Base-by-base conservation (phyloP, 2,329 filamentous ascomycete genomes). In the Trichoderma brevicompactum region DNA sequence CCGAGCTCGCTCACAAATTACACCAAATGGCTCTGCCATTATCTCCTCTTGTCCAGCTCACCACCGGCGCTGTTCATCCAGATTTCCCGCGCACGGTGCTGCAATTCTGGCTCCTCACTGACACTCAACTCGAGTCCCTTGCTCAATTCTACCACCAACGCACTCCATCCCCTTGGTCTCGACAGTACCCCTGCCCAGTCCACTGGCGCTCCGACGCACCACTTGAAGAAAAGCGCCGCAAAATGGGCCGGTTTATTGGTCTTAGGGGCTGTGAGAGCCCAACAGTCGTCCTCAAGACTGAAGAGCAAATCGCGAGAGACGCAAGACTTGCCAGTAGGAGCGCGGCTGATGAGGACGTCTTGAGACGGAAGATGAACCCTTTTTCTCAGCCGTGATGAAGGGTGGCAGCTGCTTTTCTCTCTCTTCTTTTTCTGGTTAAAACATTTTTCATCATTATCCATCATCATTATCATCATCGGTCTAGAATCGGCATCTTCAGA, bases 71-170 rank as follows among this genome's bases (percentile, higher is more conserved):
- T n/a, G 78, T 89, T 2, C 89, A 91, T 72, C 85, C 87, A 0
- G 75, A 80, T 64, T 93, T 90, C 75, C 90, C 90, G 1, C 72
- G 73, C 19, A 90, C 86, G 3, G 81, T 92, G 63, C 85, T 93
- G 52, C 83, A 85, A 73, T 92, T 90, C 78, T 91, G 89, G 83
- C 86, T 92, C 38, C 83, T 93, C 43, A 92, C 89, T 15, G 88
- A 91, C 74, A 78, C 78, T 36, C 82, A 93, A 77, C 86, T 92
- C 63, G 90, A 93, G 78, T 79, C 80, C 62, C 82, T 93, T 46
- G 90, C 90, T 3, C 79, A 83, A 69, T 92, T 90, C 77, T 93
- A 92, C 79, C 88, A 91, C 78, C 90, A 93, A 78, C 82, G 82
- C 65, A 85, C 82, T 0, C 86, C 85, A 1, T 79, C 79, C 66